Conservation (phyloP, 2,329 filamentous ascomycete species). For the Ceratocystis cubensis region DNA sequence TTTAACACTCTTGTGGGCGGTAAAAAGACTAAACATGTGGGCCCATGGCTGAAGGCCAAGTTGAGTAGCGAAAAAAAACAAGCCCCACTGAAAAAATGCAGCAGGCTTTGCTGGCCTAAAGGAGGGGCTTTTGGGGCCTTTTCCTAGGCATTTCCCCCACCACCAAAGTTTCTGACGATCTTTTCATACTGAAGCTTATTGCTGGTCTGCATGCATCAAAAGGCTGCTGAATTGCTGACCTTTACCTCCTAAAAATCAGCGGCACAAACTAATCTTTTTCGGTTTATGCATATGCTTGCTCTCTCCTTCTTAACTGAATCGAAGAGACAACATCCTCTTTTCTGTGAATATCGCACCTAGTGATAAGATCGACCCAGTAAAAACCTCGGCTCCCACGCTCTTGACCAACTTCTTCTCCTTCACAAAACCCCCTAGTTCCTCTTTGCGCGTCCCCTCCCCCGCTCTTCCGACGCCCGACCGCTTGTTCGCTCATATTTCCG, state of each 20-base stretch:
- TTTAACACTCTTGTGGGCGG: neutral
- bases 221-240: neutral
- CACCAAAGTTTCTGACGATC: conserved; percentile 5
- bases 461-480: neutral
- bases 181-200: neutral
- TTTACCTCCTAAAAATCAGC: neutral
- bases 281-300: neutral
- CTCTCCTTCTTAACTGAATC: conserved; percentile 15
- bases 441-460: neutral
- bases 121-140: neutral
- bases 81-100: conserved; percentile 6
- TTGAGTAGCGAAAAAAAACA: conserved; percentile 1
- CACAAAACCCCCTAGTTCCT: neutral
- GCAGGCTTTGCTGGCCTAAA: neutral
- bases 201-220: neutral
- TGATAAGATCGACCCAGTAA: conserved; percentile 2
- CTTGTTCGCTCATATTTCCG: neutral
- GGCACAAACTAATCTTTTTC: neutral
- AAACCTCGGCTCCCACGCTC: conserved; percentile 4
- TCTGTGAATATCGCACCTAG: neutral
- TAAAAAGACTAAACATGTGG: no score
- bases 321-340: neutral
- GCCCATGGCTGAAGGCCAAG: no score
- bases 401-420: neutral
- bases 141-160: neutral